Evolutionary conservation across 345 rosid genomes (phyloP), one percentile per base, ranked within the genome.

Genomic region (Brassica nigra): DNA sequence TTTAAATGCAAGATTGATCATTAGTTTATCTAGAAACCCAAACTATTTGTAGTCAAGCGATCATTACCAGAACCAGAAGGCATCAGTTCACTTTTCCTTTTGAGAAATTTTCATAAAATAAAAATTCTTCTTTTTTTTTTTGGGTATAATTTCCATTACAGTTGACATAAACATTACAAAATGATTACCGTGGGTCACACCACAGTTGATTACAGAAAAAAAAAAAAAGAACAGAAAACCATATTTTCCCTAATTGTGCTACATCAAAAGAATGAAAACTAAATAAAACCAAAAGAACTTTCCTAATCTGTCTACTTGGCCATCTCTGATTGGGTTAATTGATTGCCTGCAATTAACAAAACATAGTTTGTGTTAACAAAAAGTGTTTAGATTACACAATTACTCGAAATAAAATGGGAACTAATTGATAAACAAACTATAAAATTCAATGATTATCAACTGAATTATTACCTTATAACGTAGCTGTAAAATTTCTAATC

Each of bases 291-390:
- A 85, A 85, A 71, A 73, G 67, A 85, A 86, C 84, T 77, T 72
- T 65, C 70, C 57, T 14, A 49, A 67, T 76, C 73, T 78, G 68
- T 70, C 89, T 85, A 84, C 87, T 81, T 84, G 85, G 84, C 85
- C 71, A 71, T 73, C 84, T 84, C 78, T 83, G 79, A 61, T 63
- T 78, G 78, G 64, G 81, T 70, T 76, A 71, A 70, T 76, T 83
- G 83, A 78, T 74, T 66, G 79, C 83, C 90, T 87, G 84, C 82
- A 84, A 33, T 42, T 77, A 8, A 1, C 9, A 31, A 62, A 31
- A 64, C 71, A 73, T 57, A 66, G 10, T 28, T 16, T 62, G n/a
- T 58, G 18, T 65, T 6, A 47, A n/a, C 14, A 18, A 54, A 55
- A 37, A 6, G 33, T 58, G 10, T 34, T 61, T 62, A 77, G 63